Evolutionary conservation across 257 asterid genomes (phyloP).

Genomic region (Gentiana straminea): DNA sequence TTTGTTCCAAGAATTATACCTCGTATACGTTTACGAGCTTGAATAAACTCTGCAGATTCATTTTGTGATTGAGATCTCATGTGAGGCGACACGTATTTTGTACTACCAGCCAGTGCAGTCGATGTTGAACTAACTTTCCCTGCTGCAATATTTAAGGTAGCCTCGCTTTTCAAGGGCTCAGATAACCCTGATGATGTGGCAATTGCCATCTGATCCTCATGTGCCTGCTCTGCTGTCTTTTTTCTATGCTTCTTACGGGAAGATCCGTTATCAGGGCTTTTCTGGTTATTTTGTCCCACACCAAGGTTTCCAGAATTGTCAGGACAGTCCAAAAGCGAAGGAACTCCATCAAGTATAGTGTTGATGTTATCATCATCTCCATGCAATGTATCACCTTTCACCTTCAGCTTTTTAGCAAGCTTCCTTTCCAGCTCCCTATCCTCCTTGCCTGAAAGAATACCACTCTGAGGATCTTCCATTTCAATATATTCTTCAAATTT

Average conservation of each 20-base stretch:
- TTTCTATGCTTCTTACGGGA: constrained; percentile 6
- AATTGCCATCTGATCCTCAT: constrained; percentile 12
- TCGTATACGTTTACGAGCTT: constrained; percentile 56
- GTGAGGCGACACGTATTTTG: constrained; percentile 65
- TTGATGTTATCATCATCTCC: constrained; percentile 44
- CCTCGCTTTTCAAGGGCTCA: constrained; percentile 12
- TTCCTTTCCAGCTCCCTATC: constrained; percentile 47
- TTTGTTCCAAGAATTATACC: constrained; percentile 28
- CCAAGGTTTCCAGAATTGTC: constrained; percentile 14
- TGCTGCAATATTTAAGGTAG: constrained; percentile 13
- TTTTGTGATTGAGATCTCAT: constrained; percentile 38
- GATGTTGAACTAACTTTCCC: constrained; percentile 15
- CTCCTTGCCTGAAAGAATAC: constrained; percentile 22
- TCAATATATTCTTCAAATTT: constrained; percentile 37
- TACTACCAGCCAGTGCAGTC: constrained; percentile 14
- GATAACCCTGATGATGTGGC: constrained; percentile 15
- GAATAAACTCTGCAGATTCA: constrained; percentile 65
- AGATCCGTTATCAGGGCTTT: constrained; percentile 9
- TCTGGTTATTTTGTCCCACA: constrained; percentile 9
- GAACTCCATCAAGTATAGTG: constrained; percentile 36
- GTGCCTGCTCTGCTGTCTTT: constrained; percentile 18
- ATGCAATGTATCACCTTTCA: constrained; percentile 45
- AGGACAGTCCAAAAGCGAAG: constrained; percentile 24
- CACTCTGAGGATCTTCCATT: constrained; percentile 19
- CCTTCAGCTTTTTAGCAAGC: constrained; percentile 68